A percentile compares a stretch with the other conserved stretches of the same genome.
These are phyloP conservation scores for Globisporangium paddicum DNA, from an alignment of 352 stramenopile genomes.

Conservation along the genomic window DNA sequence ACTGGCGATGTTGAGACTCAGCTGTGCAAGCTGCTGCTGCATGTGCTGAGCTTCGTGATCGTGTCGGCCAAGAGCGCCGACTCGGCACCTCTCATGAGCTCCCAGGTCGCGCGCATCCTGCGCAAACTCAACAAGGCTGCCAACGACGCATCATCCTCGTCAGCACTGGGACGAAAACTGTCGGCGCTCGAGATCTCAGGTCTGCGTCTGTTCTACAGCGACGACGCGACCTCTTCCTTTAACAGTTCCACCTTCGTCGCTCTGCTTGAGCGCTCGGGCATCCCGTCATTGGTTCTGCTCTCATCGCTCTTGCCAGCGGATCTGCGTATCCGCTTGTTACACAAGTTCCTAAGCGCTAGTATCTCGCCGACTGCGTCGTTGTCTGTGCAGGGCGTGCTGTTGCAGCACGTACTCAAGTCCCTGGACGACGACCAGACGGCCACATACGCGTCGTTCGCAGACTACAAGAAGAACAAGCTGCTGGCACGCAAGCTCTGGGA, in stretches of 20 bases:
- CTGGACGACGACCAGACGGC: slow-evolving; percentile 12
- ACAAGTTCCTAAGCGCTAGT: slow-evolving; percentile 5
- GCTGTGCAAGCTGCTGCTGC: slow-evolving; percentile 33
- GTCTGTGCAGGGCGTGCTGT: slow-evolving; percentile 23
- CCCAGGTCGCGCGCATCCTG: slow-evolving; percentile 27
- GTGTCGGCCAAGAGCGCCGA: slow-evolving; percentile 6
- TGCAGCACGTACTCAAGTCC: slow-evolving; percentile 30
- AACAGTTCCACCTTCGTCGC: background rate
- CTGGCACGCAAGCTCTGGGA: slow-evolving; percentile 37
- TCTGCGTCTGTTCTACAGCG: slow-evolving; percentile 9
- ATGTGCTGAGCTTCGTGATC: slow-evolving; percentile 31
- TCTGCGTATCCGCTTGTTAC: slow-evolving; percentile 13
- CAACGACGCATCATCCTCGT: background rate
- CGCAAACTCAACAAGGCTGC: slow-evolving; percentile 28
- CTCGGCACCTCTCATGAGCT: background rate
- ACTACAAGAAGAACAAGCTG: slow-evolving; percentile 34
- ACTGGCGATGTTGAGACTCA: background rate
- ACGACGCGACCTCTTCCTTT: background rate
- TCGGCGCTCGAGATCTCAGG: slow-evolving; percentile 24
- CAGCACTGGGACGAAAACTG: slow-evolving; percentile 20
- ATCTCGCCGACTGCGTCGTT: background rate
- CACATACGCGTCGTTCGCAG: slow-evolving; percentile 19
- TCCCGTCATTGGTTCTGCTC: slow-evolving; percentile 12
- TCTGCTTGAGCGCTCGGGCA: slow-evolving; percentile 7
- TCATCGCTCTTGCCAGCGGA: slow-evolving; percentile 6